Evolutionary conservation across 2,329 filamentous ascomycete species (phyloP).

Genomic region (Aspergillus sp.): DNA sequence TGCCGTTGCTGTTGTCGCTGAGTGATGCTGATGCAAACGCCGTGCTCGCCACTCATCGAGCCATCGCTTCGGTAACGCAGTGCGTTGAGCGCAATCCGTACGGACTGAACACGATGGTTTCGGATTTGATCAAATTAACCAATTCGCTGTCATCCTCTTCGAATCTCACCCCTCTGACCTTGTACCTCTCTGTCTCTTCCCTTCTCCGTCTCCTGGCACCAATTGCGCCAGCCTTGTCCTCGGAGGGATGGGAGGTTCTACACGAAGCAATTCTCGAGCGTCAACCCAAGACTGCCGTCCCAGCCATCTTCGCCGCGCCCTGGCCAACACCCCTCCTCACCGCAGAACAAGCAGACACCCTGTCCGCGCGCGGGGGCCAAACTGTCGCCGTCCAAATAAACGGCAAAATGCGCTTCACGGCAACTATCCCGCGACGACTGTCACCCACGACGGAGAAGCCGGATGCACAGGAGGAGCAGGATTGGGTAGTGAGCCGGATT

Average conservation of each 20-base stretch:
- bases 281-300: conserved; percentile 8
- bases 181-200: conserved; percentile 43
- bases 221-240: conserved; percentile 70
- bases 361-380: conserved; percentile 45
- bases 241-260: conserved; percentile 69
- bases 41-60: conserved; percentile 61
- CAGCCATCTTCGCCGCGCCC: conserved; percentile 38
- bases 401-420: conserved; percentile 65
- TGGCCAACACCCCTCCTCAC: conserved; percentile 53
- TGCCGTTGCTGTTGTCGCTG: conserved; percentile 26
- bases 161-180: conserved; percentile 32
- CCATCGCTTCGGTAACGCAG: conserved; percentile 59
- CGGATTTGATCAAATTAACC: conserved; percentile 73
- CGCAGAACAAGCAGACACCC: conserved; percentile 34
- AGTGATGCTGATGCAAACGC: conserved; percentile 39
- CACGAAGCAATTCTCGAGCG: conserved; percentile 16
- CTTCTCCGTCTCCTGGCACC: conserved; percentile 70
- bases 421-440: conserved; percentile 54
- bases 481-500: conserved; percentile 58
- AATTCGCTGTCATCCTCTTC: conserved; percentile 54
- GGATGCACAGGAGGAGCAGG: conserved; percentile 38
- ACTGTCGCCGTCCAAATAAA: conserved; percentile 66
- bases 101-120: conserved; percentile 74
- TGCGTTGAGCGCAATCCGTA: conserved; percentile 66
- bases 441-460: conserved; percentile 24